Conservation (phyloP, 1,139 yeast species). For the Debaryomyces psychrophilus region DNA sequence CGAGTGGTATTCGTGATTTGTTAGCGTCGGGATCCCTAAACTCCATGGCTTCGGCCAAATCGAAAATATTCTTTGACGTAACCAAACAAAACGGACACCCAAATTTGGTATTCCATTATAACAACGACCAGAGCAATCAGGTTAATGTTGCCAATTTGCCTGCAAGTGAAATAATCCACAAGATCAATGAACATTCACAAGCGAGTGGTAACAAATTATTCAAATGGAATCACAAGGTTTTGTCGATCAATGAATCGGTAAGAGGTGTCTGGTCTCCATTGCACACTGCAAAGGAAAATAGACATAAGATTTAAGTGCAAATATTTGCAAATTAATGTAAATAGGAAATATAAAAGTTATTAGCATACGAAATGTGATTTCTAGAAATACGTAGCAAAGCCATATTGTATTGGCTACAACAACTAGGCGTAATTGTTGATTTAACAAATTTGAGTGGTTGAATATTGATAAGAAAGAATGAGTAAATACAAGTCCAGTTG, state of each 20-base stretch:
- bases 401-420: no score
- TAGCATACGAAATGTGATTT: slow-evolving; percentile 2
- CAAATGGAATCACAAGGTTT: slow-evolving; percentile 66
- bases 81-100: slow-evolving; percentile 83
- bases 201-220: slow-evolving; percentile 44
- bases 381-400: no score
- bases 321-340: slow-evolving; percentile 6
- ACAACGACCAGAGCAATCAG: slow-evolving; percentile 37
- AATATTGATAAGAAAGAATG: background rate
- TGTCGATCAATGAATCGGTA: slow-evolving; percentile 77
- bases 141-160: slow-evolving; percentile 57
- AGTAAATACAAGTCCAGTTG: background rate
- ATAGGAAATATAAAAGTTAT: slow-evolving; percentile 8
- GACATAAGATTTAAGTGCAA: slow-evolving; percentile 60
- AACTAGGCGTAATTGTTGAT: background rate
- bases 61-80: slow-evolving; percentile 73
- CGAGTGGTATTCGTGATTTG: slow-evolving; percentile 77
- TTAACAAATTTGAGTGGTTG: background rate
- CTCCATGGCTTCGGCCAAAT: slow-evolving; percentile 58
- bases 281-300: slow-evolving; percentile 69
- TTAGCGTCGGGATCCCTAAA: slow-evolving; percentile 58
- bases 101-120: slow-evolving; percentile 67
- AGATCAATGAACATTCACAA: slow-evolving; percentile 57
- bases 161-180: slow-evolving; percentile 60
- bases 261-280: slow-evolving; percentile 99